phyloP scores from a whole-genome alignment of 371 early-diverging fungal species.

The Sanchytrium tribonematis region DNA sequence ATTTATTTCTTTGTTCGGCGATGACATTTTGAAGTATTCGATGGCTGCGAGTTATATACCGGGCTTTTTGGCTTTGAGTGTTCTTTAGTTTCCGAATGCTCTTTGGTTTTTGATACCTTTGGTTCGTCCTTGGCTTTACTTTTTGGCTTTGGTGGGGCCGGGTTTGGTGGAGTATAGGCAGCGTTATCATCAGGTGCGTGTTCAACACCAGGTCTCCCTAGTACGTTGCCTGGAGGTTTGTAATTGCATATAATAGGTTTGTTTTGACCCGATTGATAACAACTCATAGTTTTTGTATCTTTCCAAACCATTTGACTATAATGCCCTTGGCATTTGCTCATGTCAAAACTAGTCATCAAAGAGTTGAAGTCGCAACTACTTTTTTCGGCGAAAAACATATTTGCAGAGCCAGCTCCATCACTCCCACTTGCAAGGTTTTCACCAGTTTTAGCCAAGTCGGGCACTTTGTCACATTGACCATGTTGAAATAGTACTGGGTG shows the following conservation, averaged over 20 bases:
- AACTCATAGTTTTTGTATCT: background rate
- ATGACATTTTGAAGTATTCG: no score
- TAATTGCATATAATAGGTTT: background rate
- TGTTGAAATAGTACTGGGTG: background rate
- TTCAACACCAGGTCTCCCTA: background rate
- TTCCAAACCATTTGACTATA: background rate
- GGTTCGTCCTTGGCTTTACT: no score
- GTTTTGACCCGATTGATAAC: background rate
- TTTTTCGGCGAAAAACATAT: background rate
- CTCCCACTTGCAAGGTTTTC: background rate
- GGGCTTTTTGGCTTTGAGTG: no score
- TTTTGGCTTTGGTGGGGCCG: no score
- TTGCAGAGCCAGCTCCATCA: background rate
- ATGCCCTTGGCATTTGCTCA: background rate
- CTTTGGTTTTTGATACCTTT: no score
- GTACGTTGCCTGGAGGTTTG: background rate
- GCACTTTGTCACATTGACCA: background rate
- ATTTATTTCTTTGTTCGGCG: no score
- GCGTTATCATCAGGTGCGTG: background rate
- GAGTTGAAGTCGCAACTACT: background rate
- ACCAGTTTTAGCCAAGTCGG: background rate
- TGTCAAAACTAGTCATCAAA: background rate
- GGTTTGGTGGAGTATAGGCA: no score
- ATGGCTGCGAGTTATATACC: no score
- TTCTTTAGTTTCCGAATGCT: no score